Percentiles rank a stretch among this genome's conserved stretches.
phyloP scores from a whole-genome alignment of 768 basidiomycete species.

The Boletellus ananas region DNA sequence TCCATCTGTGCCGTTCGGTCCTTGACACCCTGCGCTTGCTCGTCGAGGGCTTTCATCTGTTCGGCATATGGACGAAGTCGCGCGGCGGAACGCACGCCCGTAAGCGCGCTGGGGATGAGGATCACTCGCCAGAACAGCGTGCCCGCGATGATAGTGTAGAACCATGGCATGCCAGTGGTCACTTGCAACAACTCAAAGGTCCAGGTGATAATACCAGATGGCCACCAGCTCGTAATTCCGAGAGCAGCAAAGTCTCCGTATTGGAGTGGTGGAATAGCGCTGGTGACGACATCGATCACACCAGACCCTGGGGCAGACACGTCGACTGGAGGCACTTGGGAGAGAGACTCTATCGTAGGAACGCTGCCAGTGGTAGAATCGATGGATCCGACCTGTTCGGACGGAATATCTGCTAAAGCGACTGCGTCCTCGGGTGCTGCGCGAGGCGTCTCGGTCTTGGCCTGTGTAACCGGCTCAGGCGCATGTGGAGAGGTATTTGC shows the following conservation, averaged over 20 bases:
- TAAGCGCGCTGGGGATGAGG: constrained; percentile 59
- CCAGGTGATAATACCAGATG: constrained; percentile 60
- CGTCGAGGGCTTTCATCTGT: constrained; percentile 52
- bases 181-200: constrained; percentile 68
- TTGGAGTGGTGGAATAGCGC: constrained; percentile 48
- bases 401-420: background rate
- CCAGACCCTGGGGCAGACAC: constrained; percentile 5
- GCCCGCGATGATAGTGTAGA: constrained; percentile 71
- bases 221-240: constrained; percentile 63
- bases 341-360: background rate
- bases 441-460: background rate
- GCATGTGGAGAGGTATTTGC: background rate
- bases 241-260: constrained; percentile 70
- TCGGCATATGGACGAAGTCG: constrained; percentile 34
- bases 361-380: background rate
- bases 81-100: constrained; percentile 53
- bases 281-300: constrained; percentile 21
- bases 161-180: constrained; percentile 72
- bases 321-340: constrained; percentile 8
- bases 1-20: constrained; percentile 43
- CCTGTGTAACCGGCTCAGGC: constrained; percentile 4
- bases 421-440: background rate
- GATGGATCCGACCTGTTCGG: background rate
- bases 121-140: constrained; percentile 57
- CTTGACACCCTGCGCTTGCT: constrained; percentile 30